Evolutionary conservation across 805 yeast species (phyloP), one percentile per base, ranked within the genome.

Genomic region (Kuraishia ogatae): DNA sequence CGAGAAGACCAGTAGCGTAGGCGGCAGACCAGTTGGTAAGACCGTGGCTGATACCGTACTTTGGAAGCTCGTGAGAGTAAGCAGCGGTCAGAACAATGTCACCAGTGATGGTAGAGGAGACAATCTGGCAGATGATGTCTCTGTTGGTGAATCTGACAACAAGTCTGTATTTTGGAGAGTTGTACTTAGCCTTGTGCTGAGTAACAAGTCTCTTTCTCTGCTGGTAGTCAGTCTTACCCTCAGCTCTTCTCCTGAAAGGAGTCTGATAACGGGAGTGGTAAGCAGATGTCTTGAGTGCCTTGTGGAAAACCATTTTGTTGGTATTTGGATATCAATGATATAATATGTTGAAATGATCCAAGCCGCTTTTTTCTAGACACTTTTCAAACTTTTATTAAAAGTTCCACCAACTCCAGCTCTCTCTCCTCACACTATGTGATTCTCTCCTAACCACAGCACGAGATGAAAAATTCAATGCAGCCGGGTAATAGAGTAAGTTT

Each of bases 1-100:
- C 85, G 75, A 94, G 84, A 67, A 94, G 83, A 85, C 99, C 99
- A 70, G 89, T 88, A 71, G 98, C 97, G 83, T 94, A 94, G 76
- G 97, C 98, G 76, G 99, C 98, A 61, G 99, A 81, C 99, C 99
- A 94, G 96, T 94, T 94, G 76, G 99, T 93, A 77, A 94, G 85
- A 87, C 99, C 99, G 80, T 89, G 96, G 74, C 81, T 82, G 73
- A 94, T 90, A 75, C 99, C 99, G 85, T 89, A 94, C 74, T 80
- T 83, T 82, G 98, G 98, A 73, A 94, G 86, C 83, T 94, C 99
- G 72, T 94, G 98, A 64, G 99, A 83, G 86, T 94, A 94, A 75
- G 99, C 99, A 76, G 98, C 93, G 66, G 97, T 82, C 73, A 94
- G 82, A 60, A 93, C 97, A 71, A 89, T 67, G 77, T 94, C 99